Evolutionary conservation across 2,329 filamentous ascomycete genomes (phyloP).

Genomic region (Penicillium sp.): DNA sequence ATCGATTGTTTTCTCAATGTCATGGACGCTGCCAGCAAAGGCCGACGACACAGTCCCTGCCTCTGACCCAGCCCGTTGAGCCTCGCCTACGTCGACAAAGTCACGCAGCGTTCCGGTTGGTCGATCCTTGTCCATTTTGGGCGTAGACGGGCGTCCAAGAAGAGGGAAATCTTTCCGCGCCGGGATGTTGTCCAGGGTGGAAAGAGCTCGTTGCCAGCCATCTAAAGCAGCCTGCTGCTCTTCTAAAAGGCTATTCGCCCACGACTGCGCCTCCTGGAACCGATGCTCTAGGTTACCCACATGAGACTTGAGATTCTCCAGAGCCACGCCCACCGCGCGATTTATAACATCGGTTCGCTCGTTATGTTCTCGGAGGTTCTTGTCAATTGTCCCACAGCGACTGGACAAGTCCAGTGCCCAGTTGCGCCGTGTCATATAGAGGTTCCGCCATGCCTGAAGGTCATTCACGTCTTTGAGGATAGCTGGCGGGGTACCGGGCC

Average conservation of each 20-base stretch:
- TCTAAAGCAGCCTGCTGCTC: slow-evolving; percentile 47
- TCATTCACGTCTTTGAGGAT: slow-evolving; percentile 76
- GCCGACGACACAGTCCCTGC: slow-evolving; percentile 59
- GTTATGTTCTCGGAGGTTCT: slow-evolving; percentile 57
- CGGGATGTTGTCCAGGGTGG: slow-evolving; percentile 42
- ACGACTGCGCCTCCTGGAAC: slow-evolving; percentile 48
- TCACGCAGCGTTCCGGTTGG: slow-evolving; percentile 65
- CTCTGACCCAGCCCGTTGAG: slow-evolving; percentile 69
- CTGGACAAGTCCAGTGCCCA: slow-evolving; percentile 75
- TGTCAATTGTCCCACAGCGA: slow-evolving; percentile 66
- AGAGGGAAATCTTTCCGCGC: slow-evolving; percentile 47
- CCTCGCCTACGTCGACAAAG: slow-evolving; percentile 71
- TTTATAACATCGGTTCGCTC: slow-evolving; percentile 57
- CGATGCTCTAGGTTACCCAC: slow-evolving; percentile 47
- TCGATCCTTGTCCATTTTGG: slow-evolving; percentile 45
- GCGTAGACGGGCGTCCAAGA: slow-evolving; percentile 42
- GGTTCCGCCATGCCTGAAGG: slow-evolving; percentile 80
- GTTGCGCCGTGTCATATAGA: slow-evolving; percentile 75
- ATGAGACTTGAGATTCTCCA: slow-evolving; percentile 66
- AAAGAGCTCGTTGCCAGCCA: slow-evolving; percentile 43
- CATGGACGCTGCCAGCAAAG: slow-evolving; percentile 60
- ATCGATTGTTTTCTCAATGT: slow-evolving; percentile 61
- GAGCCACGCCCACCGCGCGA: slow-evolving; percentile 77
- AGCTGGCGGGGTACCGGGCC: slow-evolving; percentile 69
- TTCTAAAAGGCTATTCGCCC: slow-evolving; percentile 47